These are phyloP conservation scores for Glycyrrhiza uralensis DNA, from an alignment of 306 rosid species.

Conservation along the genomic window DNA sequence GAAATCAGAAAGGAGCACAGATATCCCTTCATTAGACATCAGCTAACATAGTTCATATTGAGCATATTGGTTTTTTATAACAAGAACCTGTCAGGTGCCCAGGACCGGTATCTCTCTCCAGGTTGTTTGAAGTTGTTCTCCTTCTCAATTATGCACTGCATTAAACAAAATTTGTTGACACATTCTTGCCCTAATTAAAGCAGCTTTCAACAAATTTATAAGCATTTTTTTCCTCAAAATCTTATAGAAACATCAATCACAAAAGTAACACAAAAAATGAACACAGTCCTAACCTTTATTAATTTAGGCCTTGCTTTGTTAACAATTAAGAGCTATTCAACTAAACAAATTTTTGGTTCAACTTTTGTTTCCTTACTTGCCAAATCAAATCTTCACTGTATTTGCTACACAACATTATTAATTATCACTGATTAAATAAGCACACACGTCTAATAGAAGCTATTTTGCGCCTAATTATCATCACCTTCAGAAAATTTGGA, in stretches of 20 bases:
- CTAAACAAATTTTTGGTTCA: not conserved
- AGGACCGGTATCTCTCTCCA: slow-evolving; percentile 86
- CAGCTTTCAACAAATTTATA: not conserved
- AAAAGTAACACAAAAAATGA: not conserved
- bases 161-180: not conserved
- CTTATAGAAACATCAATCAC: not conserved
- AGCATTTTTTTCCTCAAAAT: not conserved
- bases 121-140: slow-evolving; percentile 92
- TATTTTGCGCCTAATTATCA: not conserved
- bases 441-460: not conserved
- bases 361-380: not conserved
- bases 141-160: slow-evolving; percentile 62
- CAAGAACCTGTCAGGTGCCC: slow-evolving; percentile 67
- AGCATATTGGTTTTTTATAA: not conserved
- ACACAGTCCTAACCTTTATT: not conserved
- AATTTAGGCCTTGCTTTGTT: not conserved
- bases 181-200: not conserved
- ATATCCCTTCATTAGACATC: not conserved
- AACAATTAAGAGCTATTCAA: not conserved
- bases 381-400: not conserved
- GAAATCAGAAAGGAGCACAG: not conserved
- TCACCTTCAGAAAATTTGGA: not conserved
- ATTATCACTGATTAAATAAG: not conserved
- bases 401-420: not conserved
- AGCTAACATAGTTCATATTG: not conserved